Evolutionary conservation across 495 filamentous ascomycete species (phyloP).

Genomic region (Friedmanniomyces simplex): DNA sequence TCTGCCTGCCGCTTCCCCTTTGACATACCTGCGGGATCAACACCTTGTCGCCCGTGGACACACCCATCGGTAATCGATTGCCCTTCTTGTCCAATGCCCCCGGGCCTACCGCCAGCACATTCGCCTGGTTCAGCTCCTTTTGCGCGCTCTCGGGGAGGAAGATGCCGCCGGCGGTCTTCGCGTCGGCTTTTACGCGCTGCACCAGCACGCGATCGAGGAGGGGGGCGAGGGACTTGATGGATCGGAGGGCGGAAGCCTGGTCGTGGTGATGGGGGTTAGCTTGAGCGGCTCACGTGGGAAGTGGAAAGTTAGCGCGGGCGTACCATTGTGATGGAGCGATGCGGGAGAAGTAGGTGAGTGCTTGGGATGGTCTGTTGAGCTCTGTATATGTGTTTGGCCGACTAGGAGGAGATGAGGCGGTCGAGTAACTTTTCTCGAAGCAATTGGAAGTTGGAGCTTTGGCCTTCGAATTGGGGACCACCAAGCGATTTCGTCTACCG

Average conservation of each 20-base stretch:
- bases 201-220: slow-evolving; percentile 98
- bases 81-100: slow-evolving; percentile 79
- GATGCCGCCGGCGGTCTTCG: slow-evolving; percentile 92
- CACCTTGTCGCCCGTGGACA: slow-evolving; percentile 77
- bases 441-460: background rate
- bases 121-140: slow-evolving; percentile 96
- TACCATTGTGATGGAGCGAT: slow-evolving; percentile 18
- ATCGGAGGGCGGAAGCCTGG: slow-evolving; percentile 59
- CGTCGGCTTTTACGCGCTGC: slow-evolving; percentile 93
- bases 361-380: background rate
- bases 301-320: background rate
- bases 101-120: slow-evolving; percentile 89
- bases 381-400: background rate
- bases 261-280: background rate
- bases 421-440: background rate
- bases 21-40: slow-evolving; percentile 85
- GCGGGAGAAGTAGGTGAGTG: background rate
- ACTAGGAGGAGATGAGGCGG: background rate
- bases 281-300: background rate
- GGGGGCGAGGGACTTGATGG: slow-evolving; percentile 87
- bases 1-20: slow-evolving; percentile 6
- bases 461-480: background rate
- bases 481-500: background rate
- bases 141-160: slow-evolving; percentile 94
- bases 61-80: slow-evolving; percentile 71